Evolutionary conservation across 2,329 filamentous ascomycete species (phyloP), one percentile per base, ranked within the genome.

Genomic region (Ascochyta lentis): DNA sequence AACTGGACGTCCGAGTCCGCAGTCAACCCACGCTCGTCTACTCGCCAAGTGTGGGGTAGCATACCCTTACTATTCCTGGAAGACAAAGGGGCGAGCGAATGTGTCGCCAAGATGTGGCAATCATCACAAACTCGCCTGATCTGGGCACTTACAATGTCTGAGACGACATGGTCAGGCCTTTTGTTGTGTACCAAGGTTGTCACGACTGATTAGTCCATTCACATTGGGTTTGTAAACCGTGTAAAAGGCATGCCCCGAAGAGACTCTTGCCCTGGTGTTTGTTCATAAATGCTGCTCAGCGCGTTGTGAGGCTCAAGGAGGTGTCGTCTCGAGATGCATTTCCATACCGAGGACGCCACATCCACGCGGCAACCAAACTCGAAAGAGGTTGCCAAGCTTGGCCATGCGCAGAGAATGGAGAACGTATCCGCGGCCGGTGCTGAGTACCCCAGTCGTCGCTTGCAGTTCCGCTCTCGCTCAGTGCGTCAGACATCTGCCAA

Each of bases 391-490:
- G 53, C 53, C 47, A 51, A 56, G 47, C 16, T 22, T 22, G 19
- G 23, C 24, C 16, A 26, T 33, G 52, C 46, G 39, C 8, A 44
- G 34, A 39, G 23, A n/a, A 15, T 56, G 38, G 42, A 51, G 42
- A 47, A 43, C 9, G 47, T 51, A 51, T 56, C 53, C 53, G 53
- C 53, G 53, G 53, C 53, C 47, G 53, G 22, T 51, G 53, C 53
- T 38, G 23, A 34, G 38, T 23, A 10, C 27, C 31, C 33, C 38
- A 38, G 37, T 47, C n/a, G 3, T 22, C 22, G 22, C 31, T 38
- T 29, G 19, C 31, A 37, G 42, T 27, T 2, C 23, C 7, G 23
- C 31, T 46, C 24, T 43, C 43, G 43, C 37, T 47, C 31, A 39
- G 4, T 13, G 15, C 22, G 16, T 27, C 31, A 43, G 22, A 31